phyloP scores from a whole-genome alignment of 208 protist genomes.

The Strigomonas culicis region DNA sequence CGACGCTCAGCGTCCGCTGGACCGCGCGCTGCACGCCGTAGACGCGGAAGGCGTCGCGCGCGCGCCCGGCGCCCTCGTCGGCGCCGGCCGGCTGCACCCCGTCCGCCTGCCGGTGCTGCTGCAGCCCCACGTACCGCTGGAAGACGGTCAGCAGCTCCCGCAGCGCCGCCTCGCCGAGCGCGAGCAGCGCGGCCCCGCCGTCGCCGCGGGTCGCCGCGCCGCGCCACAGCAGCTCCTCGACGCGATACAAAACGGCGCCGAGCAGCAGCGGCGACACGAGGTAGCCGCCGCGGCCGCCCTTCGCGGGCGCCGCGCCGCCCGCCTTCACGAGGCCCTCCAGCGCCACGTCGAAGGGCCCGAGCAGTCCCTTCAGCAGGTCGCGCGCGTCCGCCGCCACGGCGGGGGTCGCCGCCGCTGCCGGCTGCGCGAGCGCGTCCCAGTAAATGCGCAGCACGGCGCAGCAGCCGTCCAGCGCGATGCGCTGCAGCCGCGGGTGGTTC shows the following conservation, averaged over 20 bases:
- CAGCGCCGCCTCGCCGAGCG: constrained; percentile 13
- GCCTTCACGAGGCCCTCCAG: constrained; percentile 26
- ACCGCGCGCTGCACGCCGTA: constrained; percentile 45
- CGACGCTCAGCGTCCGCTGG: constrained; percentile 55
- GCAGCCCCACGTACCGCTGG: constrained; percentile 47
- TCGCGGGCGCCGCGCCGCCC: constrained; percentile 1
- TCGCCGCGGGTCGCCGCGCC: background rate
- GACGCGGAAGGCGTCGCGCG: constrained; percentile 37
- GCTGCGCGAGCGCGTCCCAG: background rate
- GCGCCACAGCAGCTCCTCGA: constrained; percentile 35
- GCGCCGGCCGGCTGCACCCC: background rate
- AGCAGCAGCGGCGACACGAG: constrained; percentile 5
- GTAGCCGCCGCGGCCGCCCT: background rate
- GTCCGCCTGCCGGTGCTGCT: constrained; percentile 17
- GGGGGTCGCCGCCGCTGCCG: background rate
- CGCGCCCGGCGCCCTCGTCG: constrained; percentile 3
- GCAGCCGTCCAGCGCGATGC: background rate
- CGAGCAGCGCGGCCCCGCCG: constrained; percentile 5
- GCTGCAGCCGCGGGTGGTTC: constrained; percentile 1
- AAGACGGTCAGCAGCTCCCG: constrained; percentile 33
- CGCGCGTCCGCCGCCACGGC: constrained; percentile 18
- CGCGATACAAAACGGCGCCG: constrained; percentile 14
- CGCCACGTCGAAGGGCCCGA: constrained; percentile 27
- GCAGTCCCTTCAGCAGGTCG: constrained; percentile 31
- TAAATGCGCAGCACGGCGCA: background rate